Evolutionary conservation across 805 yeast species (phyloP), one percentile per base, ranked within the genome.

Genomic region (Candida namnaoensis): DNA sequence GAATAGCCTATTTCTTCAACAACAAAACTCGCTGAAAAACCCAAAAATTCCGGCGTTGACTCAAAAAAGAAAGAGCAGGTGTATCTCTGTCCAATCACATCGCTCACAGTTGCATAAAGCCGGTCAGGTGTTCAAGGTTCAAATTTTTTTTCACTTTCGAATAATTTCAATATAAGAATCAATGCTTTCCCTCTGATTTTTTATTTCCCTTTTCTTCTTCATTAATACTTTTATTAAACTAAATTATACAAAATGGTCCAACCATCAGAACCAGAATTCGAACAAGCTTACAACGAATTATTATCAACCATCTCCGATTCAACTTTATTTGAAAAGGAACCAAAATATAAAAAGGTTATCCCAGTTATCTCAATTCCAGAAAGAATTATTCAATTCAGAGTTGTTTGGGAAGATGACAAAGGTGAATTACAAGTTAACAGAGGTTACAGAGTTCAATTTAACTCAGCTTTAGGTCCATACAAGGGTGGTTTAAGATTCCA

Each of bases 401-500:
- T 93, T 44, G 77, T 83, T 43, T 91, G 99, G 99, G 97, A 93
- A 72, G 87, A 91, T 64, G 99, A 93, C 73, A 71, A 80, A 55
- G 95, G 96, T 57, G 81, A 76, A 59, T 71, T 86, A 61, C 91
- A 88, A 72, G 95, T 91, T 52, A 93, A 93, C 81, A 79, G 88
- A 54, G 99, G 98, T 66, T 91, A 78, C 88, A 80, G 99, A 73
- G 97, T 91, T 49, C 99, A 91, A 74, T 91, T 87, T 78, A 91
- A 88, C 82, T 88, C 96, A 43, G 95, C 97, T 43, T 76, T 93
- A 53, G 99, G 99, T 64, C 99, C 99, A 57, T 91, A 88, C 86
- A 91, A 91, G 76, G 99, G 99, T 64, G 99, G 99, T 65, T 78
- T 91, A 57, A 82, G 99, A 71, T 84, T 91, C 80, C 98, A 91